Evolutionary conservation across 306 rosid genomes (phyloP).

Genomic region (Urtica urens): DNA sequence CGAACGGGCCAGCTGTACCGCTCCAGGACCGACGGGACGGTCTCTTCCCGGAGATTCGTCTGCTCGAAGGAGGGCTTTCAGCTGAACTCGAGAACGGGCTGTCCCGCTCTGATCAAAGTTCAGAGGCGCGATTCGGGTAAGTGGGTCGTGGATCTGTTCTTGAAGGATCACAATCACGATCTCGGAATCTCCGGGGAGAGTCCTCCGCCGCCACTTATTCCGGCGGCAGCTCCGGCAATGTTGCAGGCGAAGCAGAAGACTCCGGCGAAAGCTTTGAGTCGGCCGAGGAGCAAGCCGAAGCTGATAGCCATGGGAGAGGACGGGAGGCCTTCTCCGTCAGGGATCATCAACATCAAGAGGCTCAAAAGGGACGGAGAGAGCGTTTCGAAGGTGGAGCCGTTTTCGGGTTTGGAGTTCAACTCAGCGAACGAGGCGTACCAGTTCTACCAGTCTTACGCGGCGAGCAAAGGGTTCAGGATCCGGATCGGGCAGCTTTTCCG

Average conservation of each 20-base stretch:
- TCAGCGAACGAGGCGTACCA: slow-evolving; percentile 82
- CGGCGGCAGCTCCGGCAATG: too few relatives aligned
- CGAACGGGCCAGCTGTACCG: slow-evolving; percentile 90
- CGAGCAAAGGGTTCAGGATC: slow-evolving; percentile 56
- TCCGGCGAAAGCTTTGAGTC: slow-evolving; percentile 29
- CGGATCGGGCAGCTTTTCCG: slow-evolving; percentile 93
- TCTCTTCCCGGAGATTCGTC: slow-evolving; percentile 82
- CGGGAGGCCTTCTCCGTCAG: slow-evolving; percentile 44
- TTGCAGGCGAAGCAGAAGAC: slow-evolving; percentile 28
- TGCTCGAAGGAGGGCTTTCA: slow-evolving; percentile 96
- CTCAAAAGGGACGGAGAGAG: slow-evolving; percentile 39
- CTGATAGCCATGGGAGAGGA: slow-evolving; percentile 29
- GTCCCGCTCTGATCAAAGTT: slow-evolving; percentile 81
- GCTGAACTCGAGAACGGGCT: slow-evolving; percentile 81
- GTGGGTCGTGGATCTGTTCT: slow-evolving; percentile 83
- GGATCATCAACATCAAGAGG: slow-evolving; percentile 49
- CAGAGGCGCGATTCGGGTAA: slow-evolving; percentile 70
- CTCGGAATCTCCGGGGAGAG: slow-evolving; percentile 41
- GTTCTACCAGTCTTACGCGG: slow-evolving; percentile 69
- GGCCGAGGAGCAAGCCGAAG: slow-evolving; percentile 51
- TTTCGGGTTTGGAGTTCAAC: slow-evolving; percentile 64
- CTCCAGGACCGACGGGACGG: slow-evolving; percentile 79
- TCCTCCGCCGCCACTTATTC: slow-evolving; percentile 27
- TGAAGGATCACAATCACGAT: slow-evolving; percentile 72
- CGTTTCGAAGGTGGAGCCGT: slow-evolving; percentile 45